Percentiles rank a stretch among this genome's conserved stretches.
Conservation (phyloP, 805 yeast species). For the Pichia manshurica region DNA sequence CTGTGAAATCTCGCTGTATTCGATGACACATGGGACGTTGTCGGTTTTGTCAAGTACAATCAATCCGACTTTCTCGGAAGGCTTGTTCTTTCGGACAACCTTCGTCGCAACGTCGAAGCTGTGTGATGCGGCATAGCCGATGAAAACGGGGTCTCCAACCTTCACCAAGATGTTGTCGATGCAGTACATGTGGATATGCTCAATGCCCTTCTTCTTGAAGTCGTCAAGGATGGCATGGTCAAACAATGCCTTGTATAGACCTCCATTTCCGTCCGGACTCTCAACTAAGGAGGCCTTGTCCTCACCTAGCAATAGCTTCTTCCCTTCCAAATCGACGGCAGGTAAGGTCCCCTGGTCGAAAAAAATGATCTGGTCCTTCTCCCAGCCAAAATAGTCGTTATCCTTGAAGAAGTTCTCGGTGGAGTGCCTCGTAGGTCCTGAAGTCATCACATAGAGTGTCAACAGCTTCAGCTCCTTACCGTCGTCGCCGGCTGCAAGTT, state of each 20-base stretch:
- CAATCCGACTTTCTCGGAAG: constrained; percentile 85
- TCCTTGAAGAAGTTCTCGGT: constrained; percentile 67
- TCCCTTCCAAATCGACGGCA: constrained; percentile 69
- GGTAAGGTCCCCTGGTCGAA: constrained; percentile 96
- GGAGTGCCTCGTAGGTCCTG: constrained; percentile 71
- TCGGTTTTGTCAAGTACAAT: constrained; percentile 62
- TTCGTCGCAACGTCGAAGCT: constrained; percentile 79
- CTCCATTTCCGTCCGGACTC: constrained; percentile 98
- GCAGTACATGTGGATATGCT: constrained; percentile 94
- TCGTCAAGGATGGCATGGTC: constrained; percentile 63
- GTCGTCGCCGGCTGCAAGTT: constrained; percentile 37
- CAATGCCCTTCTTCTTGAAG: constrained; percentile 58
- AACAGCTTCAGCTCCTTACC: constrained; percentile 24
- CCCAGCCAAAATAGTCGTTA: constrained; percentile 68
- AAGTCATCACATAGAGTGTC: constrained; percentile 93
- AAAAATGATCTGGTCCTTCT: constrained; percentile 54
- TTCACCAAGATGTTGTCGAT: constrained; percentile 90
- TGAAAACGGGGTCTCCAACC: constrained; percentile 85
- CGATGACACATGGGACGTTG: constrained; percentile 81
- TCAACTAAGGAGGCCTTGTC: constrained; percentile 53
- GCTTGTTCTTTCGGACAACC: constrained; percentile 87
- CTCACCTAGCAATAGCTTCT: constrained; percentile 55
- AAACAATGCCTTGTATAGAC: constrained; percentile 78
- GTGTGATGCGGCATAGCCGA: constrained; percentile 76
- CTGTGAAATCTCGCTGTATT: constrained; percentile 81